These are phyloP conservation scores for Jackrogersella multiformis DNA, from an alignment of 495 filamentous ascomycete species.

Conservation along the genomic window DNA sequence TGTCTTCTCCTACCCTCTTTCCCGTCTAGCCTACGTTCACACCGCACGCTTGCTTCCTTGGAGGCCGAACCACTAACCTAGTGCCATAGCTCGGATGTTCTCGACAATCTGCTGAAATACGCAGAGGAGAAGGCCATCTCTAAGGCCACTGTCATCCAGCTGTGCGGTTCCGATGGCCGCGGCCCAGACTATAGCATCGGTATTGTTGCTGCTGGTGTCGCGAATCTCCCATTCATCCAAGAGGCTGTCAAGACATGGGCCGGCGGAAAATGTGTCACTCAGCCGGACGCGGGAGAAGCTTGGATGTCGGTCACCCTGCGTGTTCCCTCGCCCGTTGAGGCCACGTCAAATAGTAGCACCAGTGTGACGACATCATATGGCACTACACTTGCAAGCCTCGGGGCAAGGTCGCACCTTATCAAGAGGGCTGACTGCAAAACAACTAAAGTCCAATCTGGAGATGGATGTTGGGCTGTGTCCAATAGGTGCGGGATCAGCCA, in stretches of 20 bases:
- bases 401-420: background rate
- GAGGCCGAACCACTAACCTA: constrained; percentile 4
- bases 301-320: constrained; percentile 1
- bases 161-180: background rate
- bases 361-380: background rate
- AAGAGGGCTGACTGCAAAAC: constrained; percentile 3
- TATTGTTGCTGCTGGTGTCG: background rate
- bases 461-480: background rate
- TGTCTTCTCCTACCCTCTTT: too few species aligned
- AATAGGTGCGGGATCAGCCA: constrained; percentile 3
- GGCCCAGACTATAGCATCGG: constrained; percentile 2
- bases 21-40: too few species aligned
- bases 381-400: background rate
- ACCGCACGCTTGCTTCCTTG: too few species aligned
- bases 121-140: background rate
- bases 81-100: constrained; percentile 1
- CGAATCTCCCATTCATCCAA: constrained; percentile 3
- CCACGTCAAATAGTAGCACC: background rate
- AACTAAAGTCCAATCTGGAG: background rate
- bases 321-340: constrained; percentile 1
- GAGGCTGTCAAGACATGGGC: constrained; percentile 4
- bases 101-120: constrained; percentile 1
- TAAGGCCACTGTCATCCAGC: background rate
- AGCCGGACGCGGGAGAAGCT: background rate
- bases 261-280: background rate